phyloP scores from a whole-genome alignment of 2,329 filamentous ascomycete genomes.

The Chrysosporium queenslandicum region DNA sequence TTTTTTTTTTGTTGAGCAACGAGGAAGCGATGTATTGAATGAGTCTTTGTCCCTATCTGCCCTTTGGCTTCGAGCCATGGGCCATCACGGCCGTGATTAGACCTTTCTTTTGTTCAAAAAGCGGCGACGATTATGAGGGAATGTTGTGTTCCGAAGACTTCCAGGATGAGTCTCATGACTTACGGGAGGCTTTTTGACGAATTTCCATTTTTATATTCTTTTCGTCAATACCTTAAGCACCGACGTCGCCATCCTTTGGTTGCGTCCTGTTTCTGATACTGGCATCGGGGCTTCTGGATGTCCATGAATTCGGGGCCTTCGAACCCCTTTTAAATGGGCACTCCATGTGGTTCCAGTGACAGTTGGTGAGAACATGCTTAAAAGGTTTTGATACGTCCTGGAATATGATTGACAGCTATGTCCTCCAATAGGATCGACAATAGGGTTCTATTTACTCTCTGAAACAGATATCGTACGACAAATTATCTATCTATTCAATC shows the following conservation, averaged over 20 bases:
- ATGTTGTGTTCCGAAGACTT: constrained; percentile 5
- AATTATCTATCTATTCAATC: neutral
- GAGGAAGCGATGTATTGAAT: neutral
- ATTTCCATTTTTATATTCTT: constrained; percentile 1
- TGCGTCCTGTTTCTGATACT: neutral
- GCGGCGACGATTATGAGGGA: constrained; percentile 6
- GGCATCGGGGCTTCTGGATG: neutral
- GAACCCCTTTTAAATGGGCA: neutral
- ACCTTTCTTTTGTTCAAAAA: constrained; percentile 7
- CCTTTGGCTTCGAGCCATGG: neutral
- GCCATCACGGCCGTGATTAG: constrained; percentile 9
- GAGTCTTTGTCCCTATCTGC: neutral
- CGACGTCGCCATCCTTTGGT: neutral
- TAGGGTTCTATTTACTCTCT: constrained; percentile 6
- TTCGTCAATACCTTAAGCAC: constrained; percentile 7
- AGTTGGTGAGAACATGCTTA: neutral
- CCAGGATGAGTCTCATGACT: neutral
- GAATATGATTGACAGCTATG: neutral
- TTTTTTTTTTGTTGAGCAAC: neutral
- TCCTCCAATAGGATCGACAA: constrained; percentile 2
- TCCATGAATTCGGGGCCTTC: neutral
- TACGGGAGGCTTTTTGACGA: constrained; percentile 7
- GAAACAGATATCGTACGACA: constrained; percentile 4
- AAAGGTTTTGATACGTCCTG: constrained; percentile 8
- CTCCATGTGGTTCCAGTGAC: neutral